Evolutionary conservation across 2,329 filamentous ascomycete species (phyloP).

Genomic region (Trichoderma atroviride): DNA sequence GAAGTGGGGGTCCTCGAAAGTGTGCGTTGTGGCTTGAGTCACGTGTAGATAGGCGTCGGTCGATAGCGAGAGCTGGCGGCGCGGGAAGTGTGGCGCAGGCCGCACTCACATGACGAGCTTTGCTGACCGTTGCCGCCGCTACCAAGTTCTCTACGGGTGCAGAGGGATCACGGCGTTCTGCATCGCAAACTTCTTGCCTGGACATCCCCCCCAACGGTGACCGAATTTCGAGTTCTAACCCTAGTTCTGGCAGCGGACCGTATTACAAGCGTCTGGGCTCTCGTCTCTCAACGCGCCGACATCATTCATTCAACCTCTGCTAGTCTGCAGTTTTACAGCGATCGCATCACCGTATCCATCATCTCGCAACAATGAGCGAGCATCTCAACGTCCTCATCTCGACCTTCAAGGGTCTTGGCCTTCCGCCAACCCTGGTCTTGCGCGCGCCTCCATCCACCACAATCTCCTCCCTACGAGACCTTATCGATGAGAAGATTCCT

Average conservation of each 20-base stretch:
- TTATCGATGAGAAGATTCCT: conserved; percentile 64
- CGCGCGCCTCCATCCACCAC: conserved; percentile 67
- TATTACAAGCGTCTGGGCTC: background rate
- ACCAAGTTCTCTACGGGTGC: background rate
- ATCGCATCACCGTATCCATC: conserved; percentile 13
- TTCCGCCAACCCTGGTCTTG: conserved; percentile 82
- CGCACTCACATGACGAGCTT: conserved; percentile 14
- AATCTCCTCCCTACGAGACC: conserved; percentile 66
- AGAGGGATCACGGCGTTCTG: background rate
- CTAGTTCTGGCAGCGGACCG: background rate
- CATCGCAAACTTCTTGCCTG: background rate
- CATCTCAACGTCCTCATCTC: conserved; percentile 80
- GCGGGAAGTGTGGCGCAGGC: conserved; percentile 20
- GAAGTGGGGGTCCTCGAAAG: conserved; percentile 39
- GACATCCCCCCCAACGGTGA: background rate
- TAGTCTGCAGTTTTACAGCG: background rate
- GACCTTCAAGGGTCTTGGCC: conserved; percentile 78
- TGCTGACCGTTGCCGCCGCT: conserved; percentile 2
- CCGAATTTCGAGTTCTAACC: background rate
- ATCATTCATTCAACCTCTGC: background rate
- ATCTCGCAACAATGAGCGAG: conserved; percentile 19
- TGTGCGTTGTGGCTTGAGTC: conserved; percentile 36
- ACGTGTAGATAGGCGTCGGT: conserved; percentile 42
- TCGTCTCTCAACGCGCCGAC: background rate
- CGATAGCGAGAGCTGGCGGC: conserved; percentile 30